These are phyloP conservation scores for Cyamopsis tetragonoloba DNA, from an alignment of 306 rosid genomes.

Conservation along the genomic window DNA sequence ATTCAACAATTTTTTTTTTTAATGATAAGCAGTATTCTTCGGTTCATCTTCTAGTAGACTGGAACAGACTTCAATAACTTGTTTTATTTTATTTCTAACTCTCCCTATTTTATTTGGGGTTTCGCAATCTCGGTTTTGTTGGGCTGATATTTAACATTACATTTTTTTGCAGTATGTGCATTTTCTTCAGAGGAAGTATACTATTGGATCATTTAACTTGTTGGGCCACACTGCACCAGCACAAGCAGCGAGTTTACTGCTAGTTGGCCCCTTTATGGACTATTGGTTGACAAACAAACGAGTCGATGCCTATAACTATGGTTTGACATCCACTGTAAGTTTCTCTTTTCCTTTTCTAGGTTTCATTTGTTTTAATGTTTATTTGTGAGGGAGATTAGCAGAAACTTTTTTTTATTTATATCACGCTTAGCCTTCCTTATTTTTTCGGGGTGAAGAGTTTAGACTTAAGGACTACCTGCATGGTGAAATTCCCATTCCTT, in stretches of 20 bases:
- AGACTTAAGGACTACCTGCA: neutral
- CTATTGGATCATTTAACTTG: slow-evolving; percentile 78
- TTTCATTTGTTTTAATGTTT: neutral
- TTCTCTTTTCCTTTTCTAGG: slow-evolving; percentile 17
- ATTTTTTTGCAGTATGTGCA: slow-evolving; percentile 66
- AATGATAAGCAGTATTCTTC: neutral
- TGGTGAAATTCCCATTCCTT: neutral
- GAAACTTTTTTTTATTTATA: neutral
- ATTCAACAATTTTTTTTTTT: neutral
- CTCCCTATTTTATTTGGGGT: neutral
- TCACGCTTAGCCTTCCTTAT: neutral
- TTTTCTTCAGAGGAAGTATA: slow-evolving; percentile 73
- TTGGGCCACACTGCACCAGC: slow-evolving; percentile 86
- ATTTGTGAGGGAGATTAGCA: neutral
- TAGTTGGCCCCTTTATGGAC: slow-evolving; percentile 72
- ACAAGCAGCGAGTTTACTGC: slow-evolving; percentile 64
- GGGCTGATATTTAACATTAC: slow-evolving; percentile 23
- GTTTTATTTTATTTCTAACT: neutral
- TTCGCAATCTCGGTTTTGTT: slow-evolving; percentile 3
- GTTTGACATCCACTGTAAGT: slow-evolving; percentile 54
- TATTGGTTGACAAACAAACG: slow-evolving; percentile 65
- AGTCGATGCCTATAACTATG: slow-evolving; percentile 56
- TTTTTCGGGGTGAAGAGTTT: neutral
- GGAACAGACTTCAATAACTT: neutral
- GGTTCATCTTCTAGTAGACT: neutral